Evolutionary conservation across 345 rosid genomes (phyloP), one percentile per base, ranked within the genome.

Genomic region (Sisymbrium irio): DNA sequence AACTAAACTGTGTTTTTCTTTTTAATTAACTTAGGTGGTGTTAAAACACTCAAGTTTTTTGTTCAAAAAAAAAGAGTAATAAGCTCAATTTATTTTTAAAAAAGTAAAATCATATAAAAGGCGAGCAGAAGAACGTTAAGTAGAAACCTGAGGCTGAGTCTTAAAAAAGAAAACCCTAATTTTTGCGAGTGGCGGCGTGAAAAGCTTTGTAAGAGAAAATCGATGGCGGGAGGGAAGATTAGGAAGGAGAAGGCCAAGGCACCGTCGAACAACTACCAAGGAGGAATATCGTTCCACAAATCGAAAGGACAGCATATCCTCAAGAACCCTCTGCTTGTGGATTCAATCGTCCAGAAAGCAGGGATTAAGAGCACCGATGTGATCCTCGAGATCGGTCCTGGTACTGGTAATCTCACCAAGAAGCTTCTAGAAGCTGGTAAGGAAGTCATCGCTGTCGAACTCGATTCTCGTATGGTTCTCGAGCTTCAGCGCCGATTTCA

Each of bases 271-370:
- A 84, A 84, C 61, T 85, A 82, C 83, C 98, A 89, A 80, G 97
- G 96, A 58, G 98, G 98, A 41, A 82, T 93, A 51, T 83, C 93
- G 0, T 90, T 93, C 78, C 93, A 90, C 83, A 93, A 90, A 79
- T 93, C 93, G 1, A 93, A 93, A 72, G 96, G 97, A 2, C 96
- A 93, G 67, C 97, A 93, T 73, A 90, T 93, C 59, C 93, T 93
- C 28, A 90, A 90, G 70, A 93, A 90, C 71, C 98, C 98, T 18
- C 39, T 90, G 42, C 81, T 93, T 6, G 98, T 93, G 1, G 97
- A 90, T 75, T 62, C 90, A 36, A 90, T 93, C 3, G 93, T 93
- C 37, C 90, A 93, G 77, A 93, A 88, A 71, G 88, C 93, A 9
- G 96, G 97, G 25, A 90, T 93, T 74, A 87, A 87, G 77, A 65